Evolutionary conservation across 2,329 filamentous ascomycete species (phyloP), one percentile per base, ranked within the genome.

Genomic region (Truncatella angustata): DNA sequence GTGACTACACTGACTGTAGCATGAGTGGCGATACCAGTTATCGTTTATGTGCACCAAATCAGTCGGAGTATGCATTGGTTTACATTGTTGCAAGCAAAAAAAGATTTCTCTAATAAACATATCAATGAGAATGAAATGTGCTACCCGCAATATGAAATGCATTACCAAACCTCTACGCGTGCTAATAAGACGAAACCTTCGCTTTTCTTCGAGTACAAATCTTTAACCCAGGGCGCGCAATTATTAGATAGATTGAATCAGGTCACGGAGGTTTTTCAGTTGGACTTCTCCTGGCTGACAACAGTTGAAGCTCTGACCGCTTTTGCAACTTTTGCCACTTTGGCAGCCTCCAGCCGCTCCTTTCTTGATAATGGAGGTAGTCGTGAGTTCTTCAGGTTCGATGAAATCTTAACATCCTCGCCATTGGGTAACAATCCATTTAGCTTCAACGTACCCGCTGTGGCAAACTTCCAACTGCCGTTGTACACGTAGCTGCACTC

Each of bases 1-100:
- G 70, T 66, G n/a, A 70, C 66, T 3, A 70, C 55, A 9, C 52
- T 73, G 14, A 63, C 58, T 18, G 61, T 62, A 1, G 46, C 51
- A 4, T 65, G 14, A 52, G 49, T n/a, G 20, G 36, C 26, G 23
- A 26, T 35, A 12, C 26, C 9, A 16, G 2, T n/a, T 39, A 16
- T 3, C 36, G 6, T 2, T 2, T 9, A 7, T 39, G 9, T n/a
- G 6, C 36, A 39, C n/a, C n/a, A n/a, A n/a, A n/a, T n/a, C n/a
- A n/a, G n/a, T n/a, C n/a, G n/a, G n/a, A 32, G 28, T 2, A 14
- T 7, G 28, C 2, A 32, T 14, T 32, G 28, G 7, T 32, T 32
- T 7, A 14, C 14, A 32, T 14, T 32, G 28, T 7, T 32, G 28
- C 28, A 32, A 32, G 14, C 28, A 14, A 14, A 9, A 32, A 2